These are phyloP conservation scores for Favolaschia claudopus DNA, from an alignment of 768 basidiomycete genomes.

Conservation along the genomic window DNA sequence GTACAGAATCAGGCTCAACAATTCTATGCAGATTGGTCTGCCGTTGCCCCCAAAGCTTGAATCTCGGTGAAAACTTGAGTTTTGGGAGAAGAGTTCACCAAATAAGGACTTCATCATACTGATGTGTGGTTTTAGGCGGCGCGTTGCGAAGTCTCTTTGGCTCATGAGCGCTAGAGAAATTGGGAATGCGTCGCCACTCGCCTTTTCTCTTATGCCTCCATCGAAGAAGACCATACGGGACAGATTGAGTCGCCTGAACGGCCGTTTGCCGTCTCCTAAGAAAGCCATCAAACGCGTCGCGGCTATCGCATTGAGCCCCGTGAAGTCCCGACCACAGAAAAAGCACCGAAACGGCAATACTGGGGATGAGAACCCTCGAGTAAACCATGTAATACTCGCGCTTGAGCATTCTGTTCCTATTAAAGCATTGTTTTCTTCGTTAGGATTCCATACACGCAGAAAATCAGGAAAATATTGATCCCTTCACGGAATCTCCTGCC, in stretches of 20 bases:
- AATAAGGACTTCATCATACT: neutral
- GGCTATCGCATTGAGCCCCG: conserved; percentile 6
- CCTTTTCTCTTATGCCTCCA: neutral
- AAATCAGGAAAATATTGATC: neutral
- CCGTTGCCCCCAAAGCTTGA: neutral
- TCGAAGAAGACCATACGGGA: conserved; percentile 5
- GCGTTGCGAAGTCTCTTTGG: conserved; percentile 14
- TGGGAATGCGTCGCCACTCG: neutral
- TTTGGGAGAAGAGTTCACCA: conserved; percentile 2
- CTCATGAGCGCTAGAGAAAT: neutral
- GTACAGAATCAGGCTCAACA: neutral
- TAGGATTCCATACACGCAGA: neutral
- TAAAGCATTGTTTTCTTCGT: too few species aligned
- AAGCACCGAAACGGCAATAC: conserved; percentile 3
- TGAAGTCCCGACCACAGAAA: conserved; percentile 9
- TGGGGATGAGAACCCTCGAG: too few species aligned
- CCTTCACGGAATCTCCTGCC: neutral
- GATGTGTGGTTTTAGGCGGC: neutral
- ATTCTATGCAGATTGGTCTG: neutral
- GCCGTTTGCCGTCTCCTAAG: neutral
- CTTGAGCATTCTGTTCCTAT: neutral
- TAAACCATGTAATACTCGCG: neutral
- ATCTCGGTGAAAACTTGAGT: neutral
- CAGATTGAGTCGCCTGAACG: neutral
- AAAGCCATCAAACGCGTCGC: conserved; percentile 5